Base-by-base conservation (phyloP, 2,329 filamentous ascomycete species). In the Aspergillus sp. region DNA sequence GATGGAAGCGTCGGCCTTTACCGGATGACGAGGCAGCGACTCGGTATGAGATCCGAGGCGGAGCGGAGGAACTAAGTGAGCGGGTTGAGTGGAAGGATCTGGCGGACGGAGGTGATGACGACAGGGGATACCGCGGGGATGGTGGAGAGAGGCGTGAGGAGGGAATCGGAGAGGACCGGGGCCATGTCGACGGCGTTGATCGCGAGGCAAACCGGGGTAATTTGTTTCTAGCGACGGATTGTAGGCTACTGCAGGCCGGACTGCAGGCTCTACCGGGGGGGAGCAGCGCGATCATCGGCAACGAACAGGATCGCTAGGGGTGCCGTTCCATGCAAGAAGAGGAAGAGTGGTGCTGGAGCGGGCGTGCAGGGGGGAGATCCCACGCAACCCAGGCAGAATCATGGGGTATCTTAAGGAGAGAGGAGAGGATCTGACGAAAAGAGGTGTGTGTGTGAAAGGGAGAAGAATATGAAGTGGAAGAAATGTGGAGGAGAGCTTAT, bases 1-100 rank as follows among this genome's bases (percentile, higher is more conserved):
- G 84, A 57, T 88, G 81, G 74, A 85, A 91, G 30, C 79, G 79
- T 42, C 79, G 81, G 60, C 85, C 82, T 70, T 93, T 93, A 53
- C 83, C 87, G 45, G 86, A 87, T 65, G 88, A 91, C 4, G 88
- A 89, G 5, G 87, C 87, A 26, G 88, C 86, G 53, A 90, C 80
- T 59, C 87, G 80, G 69, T 90, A 91, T 48, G 82, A 82, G 65
- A 89, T 71, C 17, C 69, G 70, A 11, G 69, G 24, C 7, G 24
- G 61, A n/a, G 65, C 59, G 3, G 49, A 35, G 5, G 67, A 66
- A 32, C 63, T 59, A 22, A 61, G 65, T 8, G 57, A 59, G 17
- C 55, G 48, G 4, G 56, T 67, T 26, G 66, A 65, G 53, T 71
- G 68, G 43, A 73, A 70, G 33, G 53, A 42, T 54, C 62, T 63